Conservation (phyloP, 129 eudicot species). For the sunflower (Helianthus annuus) region DNA sequence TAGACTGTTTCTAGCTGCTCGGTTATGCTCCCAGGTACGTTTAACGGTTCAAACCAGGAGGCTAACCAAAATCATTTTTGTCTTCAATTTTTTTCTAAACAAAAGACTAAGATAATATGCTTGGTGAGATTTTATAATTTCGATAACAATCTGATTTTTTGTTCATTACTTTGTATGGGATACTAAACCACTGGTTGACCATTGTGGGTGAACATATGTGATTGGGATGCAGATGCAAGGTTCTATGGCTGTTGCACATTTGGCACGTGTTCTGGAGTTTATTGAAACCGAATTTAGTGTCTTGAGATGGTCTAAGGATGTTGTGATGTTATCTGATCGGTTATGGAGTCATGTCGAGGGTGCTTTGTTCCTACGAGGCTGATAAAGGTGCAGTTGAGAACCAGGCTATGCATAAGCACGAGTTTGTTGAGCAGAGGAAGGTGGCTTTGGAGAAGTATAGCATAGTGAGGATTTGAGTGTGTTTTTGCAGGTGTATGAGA, state of each 20-base stretch:
- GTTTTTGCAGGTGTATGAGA: slow-evolving; percentile 70
- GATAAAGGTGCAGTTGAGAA: slow-evolving; percentile 95
- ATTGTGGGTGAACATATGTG: slow-evolving; percentile 27
- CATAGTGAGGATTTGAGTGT: slow-evolving; percentile 54
- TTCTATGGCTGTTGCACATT: slow-evolving; percentile 32
- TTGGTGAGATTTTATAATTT: too few species aligned
- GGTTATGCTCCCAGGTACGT: too few species aligned
- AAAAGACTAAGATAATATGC: too few species aligned
- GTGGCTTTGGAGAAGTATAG: slow-evolving; percentile 69
- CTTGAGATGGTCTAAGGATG: slow-evolving; percentile 81
- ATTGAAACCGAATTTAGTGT: slow-evolving; percentile 71
- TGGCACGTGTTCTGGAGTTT: slow-evolving; percentile 39
- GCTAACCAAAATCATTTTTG: too few species aligned
- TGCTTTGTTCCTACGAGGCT: slow-evolving; percentile 83
- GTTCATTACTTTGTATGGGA: slow-evolving; percentile 47
- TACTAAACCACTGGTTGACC: slow-evolving; percentile 31
- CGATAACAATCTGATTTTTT: not conserved
- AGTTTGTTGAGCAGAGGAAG: slow-evolving; percentile 83
- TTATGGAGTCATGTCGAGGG: slow-evolving; percentile 68
- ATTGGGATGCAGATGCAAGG: slow-evolving; percentile 25
- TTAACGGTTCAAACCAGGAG: too few species aligned
- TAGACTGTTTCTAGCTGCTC: too few species aligned
- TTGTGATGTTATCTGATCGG: slow-evolving; percentile 81
- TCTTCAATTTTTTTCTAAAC: too few species aligned
- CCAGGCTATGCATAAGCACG: slow-evolving; percentile 87